Evolutionary conservation across 768 basidiomycete species (phyloP).

Genomic region (Kwoniella pini): DNA sequence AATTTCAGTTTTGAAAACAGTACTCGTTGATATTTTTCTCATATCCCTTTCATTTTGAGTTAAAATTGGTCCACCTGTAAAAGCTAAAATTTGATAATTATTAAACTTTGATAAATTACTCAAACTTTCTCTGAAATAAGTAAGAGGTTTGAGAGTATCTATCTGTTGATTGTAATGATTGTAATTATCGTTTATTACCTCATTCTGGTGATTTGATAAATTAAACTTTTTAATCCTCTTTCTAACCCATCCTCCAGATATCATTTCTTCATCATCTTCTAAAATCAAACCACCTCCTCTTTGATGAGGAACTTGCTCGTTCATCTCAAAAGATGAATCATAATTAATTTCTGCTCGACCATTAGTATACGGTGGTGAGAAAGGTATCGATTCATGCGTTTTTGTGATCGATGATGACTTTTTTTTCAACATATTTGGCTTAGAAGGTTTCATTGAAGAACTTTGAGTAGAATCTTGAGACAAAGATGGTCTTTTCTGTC

Average conservation of each 20-base stretch:
- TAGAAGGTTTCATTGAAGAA: neutral
- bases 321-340: neutral
- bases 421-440: constrained; percentile 2
- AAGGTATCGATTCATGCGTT: constrained; percentile 33
- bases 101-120: constrained; percentile 59
- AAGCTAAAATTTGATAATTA: constrained; percentile 80
- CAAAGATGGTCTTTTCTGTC: neutral
- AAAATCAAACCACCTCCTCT: constrained; percentile 1
- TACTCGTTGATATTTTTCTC: constrained; percentile 60
- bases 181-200: too few species aligned
- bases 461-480: neutral
- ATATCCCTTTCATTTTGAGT: constrained; percentile 60
- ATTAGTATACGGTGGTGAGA: constrained; percentile 40
- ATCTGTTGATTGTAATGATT: too few species aligned
- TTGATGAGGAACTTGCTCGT: neutral
- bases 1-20: constrained; percentile 1
- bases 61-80: constrained; percentile 70
- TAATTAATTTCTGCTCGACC: constrained; percentile 31
- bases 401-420: constrained; percentile 11
- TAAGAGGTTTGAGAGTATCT: constrained; percentile 26
- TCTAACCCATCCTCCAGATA: constrained; percentile 41
- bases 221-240: too few species aligned
- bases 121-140: constrained; percentile 60
- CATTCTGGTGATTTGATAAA: too few species aligned
- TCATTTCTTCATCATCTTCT: constrained; percentile 33